Conservation (phyloP, 2,329 filamentous ascomycete species). For the Colletotrichum eremochloae region DNA sequence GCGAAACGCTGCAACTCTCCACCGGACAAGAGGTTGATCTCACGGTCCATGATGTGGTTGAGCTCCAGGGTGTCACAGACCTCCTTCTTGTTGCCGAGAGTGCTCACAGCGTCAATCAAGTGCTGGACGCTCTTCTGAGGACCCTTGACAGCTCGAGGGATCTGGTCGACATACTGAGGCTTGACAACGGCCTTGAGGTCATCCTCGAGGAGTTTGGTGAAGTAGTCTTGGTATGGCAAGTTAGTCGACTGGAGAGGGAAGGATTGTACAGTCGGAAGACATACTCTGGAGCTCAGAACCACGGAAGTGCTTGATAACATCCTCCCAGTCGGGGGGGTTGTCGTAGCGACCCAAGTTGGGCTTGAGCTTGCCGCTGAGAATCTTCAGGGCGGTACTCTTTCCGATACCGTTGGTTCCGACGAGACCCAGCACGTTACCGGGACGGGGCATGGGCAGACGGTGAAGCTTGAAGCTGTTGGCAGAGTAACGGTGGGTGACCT, state of each 20-base stretch:
- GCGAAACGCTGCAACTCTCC: slow-evolving; percentile 98
- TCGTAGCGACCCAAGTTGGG: slow-evolving; percentile 96
- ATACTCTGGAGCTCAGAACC: slow-evolving; percentile 96
- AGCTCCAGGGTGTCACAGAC: slow-evolving; percentile 89
- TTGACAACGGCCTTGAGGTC: slow-evolving; percentile 98
- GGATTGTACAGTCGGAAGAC: slow-evolving; percentile 48
- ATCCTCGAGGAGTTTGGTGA: slow-evolving; percentile 97
- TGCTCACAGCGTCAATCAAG: slow-evolving; percentile 81
- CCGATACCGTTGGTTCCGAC: slow-evolving; percentile 99
- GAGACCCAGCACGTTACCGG: slow-evolving; percentile 93
- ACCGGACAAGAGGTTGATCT: slow-evolving; percentile 91
- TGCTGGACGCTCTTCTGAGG: slow-evolving; percentile 83
- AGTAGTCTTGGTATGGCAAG: slow-evolving; percentile 76
- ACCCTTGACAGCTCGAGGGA: slow-evolving; percentile 90
- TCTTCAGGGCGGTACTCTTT: slow-evolving; percentile 99
- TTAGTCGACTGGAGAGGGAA: slow-evolving; percentile 8
- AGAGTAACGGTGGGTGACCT: slow-evolving; percentile 98
- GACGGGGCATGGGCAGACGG: slow-evolving; percentile 93
- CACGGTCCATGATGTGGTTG: slow-evolving; percentile 90
- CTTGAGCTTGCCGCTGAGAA: slow-evolving; percentile 98
- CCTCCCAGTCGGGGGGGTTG: slow-evolving; percentile 98
- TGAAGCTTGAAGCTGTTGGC: slow-evolving; percentile 99
- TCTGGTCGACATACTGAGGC: slow-evolving; percentile 99
- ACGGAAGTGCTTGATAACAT: slow-evolving; percentile 98
- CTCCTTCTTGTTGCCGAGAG: slow-evolving; percentile 84